These are phyloP conservation scores for Xylaria scruposa DNA, from an alignment of 495 filamentous ascomycete genomes.

Conservation along the genomic window DNA sequence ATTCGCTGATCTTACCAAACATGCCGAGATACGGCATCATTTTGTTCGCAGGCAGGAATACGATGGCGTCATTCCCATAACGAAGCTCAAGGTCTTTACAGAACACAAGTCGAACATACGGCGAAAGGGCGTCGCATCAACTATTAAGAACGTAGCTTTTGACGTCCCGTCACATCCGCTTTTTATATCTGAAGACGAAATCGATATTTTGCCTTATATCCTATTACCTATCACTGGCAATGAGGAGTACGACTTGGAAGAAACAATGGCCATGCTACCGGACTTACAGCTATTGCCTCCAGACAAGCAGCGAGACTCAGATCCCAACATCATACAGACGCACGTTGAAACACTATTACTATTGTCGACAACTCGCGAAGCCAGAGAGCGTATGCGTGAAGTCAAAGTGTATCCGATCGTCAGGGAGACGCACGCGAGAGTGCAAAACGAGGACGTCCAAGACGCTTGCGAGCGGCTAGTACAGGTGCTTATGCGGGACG, in stretches of 20 bases:
- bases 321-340: conserved; percentile 75
- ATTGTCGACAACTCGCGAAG: conserved; percentile 78
- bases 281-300: conserved; percentile 88
- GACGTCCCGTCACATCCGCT: conserved; percentile 72
- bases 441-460: conserved; percentile 79
- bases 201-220: conserved; percentile 86
- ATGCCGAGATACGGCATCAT: conserved; percentile 74
- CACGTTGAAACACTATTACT: conserved; percentile 88
- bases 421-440: conserved; percentile 80
- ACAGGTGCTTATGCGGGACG: conserved; percentile 90
- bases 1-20: conserved; percentile 90
- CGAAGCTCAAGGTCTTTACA: conserved; percentile 90
- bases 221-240: conserved; percentile 69
- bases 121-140: conserved; percentile 87
- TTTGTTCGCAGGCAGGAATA: conserved; percentile 76
- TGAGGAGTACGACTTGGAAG: conserved; percentile 72
- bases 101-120: conserved; percentile 81
- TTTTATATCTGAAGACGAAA: conserved; percentile 70
- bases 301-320: conserved; percentile 82
- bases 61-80: conserved; percentile 79
- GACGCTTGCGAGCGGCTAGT: conserved; percentile 90
- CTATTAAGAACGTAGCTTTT: conserved; percentile 86
- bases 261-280: conserved; percentile 78
- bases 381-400: conserved; percentile 72
- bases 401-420: conserved; percentile 90